phyloP scores from a whole-genome alignment of 176 grass and related monocot genomes.

The Tillandsia fasciculata region DNA sequence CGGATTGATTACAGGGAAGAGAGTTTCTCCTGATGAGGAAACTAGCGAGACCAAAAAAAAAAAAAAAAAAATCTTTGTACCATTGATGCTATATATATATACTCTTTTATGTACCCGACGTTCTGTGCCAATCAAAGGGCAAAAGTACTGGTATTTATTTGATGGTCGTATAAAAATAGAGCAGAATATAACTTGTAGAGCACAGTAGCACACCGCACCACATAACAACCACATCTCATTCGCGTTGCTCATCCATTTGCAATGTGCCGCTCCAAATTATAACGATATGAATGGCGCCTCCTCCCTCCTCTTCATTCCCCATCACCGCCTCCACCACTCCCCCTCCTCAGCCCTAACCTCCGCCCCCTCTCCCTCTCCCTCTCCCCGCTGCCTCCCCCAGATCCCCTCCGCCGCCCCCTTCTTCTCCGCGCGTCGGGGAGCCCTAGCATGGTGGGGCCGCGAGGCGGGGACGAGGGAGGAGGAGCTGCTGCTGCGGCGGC shows the following conservation, averaged over 20 bases:
- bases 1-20: no score
- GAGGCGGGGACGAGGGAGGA: not conserved
- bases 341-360: not conserved
- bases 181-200: no score
- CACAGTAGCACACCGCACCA: not conserved
- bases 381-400: not conserved
- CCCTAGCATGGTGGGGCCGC: not conserved
- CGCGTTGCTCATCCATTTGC: conserved; percentile 1
- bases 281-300: not conserved
- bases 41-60: no score
- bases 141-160: no score
- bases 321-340: not conserved
- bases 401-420: not conserved
- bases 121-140: no score
- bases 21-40: no score
- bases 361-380: not conserved
- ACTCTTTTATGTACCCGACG: no score
- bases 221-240: not conserved
- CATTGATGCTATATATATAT: no score
- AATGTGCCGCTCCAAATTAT: not conserved
- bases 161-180: no score
- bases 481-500: not conserved
- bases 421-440: not conserved
- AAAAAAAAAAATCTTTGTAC: no score
- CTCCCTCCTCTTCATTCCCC: not conserved